Percentiles rank a stretch among this genome's conserved stretches.
Evolutionary conservation across 768 basidiomycete species (phyloP).

Genomic region (Pholiota molesta): DNA sequence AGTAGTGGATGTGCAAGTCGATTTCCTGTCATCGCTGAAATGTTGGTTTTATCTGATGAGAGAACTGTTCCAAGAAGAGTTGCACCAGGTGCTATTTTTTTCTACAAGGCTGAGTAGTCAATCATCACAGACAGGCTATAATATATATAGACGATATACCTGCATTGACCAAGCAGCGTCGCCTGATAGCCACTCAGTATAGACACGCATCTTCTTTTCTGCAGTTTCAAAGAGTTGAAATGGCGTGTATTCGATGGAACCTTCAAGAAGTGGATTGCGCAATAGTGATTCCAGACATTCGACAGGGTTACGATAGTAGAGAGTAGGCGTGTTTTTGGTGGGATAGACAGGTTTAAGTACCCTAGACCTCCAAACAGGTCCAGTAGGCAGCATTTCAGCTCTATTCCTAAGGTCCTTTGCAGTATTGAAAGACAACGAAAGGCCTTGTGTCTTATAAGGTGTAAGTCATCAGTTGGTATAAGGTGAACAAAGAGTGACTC

Average conservation of each 20-base stretch:
- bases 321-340: too few species aligned
- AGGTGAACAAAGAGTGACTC: too few species aligned
- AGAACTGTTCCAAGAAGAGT: not conserved
- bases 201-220: slow-evolving; percentile 12
- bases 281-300: not conserved
- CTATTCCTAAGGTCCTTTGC: too few species aligned
- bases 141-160: slow-evolving; percentile 13
- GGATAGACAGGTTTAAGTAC: too few species aligned
- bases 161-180: slow-evolving; percentile 19
- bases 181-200: slow-evolving; percentile 18
- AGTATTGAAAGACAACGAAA: too few species aligned
- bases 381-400: too few species aligned
- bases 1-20: slow-evolving; percentile 32
- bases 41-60: not conserved
- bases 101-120: slow-evolving; percentile 6
- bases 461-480: too few species aligned
- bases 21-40: slow-evolving; percentile 27
- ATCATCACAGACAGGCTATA: not conserved
- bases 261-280: not conserved
- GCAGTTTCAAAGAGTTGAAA: slow-evolving; percentile 11
- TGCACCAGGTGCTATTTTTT: not conserved
- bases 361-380: too few species aligned
- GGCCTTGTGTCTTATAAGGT: too few species aligned
- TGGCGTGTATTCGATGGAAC: slow-evolving; percentile 9
- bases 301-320: too few species aligned